Conservation (phyloP, 768 basidiomycete genomes). For the Russula foetens region DNA sequence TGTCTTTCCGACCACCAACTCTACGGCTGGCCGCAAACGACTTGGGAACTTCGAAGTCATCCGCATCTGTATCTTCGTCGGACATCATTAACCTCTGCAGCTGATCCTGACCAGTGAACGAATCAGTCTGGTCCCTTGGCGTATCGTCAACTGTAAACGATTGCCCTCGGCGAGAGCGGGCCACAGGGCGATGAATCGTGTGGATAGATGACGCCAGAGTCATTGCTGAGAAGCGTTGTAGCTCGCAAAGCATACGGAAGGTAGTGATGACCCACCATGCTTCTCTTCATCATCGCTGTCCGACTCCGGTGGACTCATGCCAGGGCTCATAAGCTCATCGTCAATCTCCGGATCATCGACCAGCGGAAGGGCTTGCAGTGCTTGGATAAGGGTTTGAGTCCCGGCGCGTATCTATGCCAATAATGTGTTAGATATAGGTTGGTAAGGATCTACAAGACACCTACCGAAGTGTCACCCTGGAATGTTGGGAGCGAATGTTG, state of each 20-base stretch:
- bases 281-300: constrained; percentile 63
- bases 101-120: constrained; percentile 1
- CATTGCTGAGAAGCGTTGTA: constrained; percentile 30
- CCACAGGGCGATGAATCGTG: constrained; percentile 75
- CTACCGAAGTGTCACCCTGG: constrained; percentile 63
- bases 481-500: constrained; percentile 47
- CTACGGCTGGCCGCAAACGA: constrained; percentile 2
- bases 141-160: constrained; percentile 18
- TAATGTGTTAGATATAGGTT: constrained; percentile 4
- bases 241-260: not conserved
- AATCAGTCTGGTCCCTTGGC: constrained; percentile 9
- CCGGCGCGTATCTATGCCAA: constrained; percentile 68
- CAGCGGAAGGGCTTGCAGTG: constrained; percentile 80
- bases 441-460: constrained; percentile 24
- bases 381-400: constrained; percentile 85
- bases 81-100: not conserved
- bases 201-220: constrained; percentile 77
- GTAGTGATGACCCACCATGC: constrained; percentile 22
- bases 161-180: constrained; percentile 47
- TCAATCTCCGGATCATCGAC: constrained; percentile 60
- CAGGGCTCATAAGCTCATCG: constrained; percentile 44
- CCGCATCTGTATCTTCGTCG: constrained; percentile 21
- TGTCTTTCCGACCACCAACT: constrained; percentile 6
- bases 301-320: constrained; percentile 35
- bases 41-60: constrained; percentile 20